Evolutionary conservation across 2,329 filamentous ascomycete genomes (phyloP).

Genomic region (Aureobasidium subglaciale): DNA sequence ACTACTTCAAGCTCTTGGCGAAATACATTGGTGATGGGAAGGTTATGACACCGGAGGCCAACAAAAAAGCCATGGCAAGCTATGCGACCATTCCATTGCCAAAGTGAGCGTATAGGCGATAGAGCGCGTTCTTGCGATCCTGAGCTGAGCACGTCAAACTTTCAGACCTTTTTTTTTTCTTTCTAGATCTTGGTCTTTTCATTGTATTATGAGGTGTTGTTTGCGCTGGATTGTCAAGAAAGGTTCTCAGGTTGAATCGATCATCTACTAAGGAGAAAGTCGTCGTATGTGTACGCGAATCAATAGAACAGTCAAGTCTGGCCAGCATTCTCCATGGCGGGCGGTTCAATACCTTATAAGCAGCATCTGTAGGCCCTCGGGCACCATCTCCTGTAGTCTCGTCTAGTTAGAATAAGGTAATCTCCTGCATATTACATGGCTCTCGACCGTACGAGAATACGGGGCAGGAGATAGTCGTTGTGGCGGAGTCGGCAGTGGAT

Average conservation of each 20-base stretch:
- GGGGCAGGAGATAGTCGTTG: constrained; percentile 8
- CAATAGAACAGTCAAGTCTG: too few relatives aligned
- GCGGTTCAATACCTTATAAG: too few relatives aligned
- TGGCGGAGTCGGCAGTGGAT: neutral
- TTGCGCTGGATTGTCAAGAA: neutral
- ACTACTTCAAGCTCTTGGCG: constrained; percentile 49
- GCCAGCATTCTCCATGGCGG: too few relatives aligned
- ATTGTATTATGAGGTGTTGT: too few relatives aligned
- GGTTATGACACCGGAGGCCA: constrained; percentile 42
- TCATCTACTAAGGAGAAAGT: neutral
- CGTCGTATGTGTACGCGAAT: neutral
- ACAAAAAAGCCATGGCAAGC: constrained; percentile 42
- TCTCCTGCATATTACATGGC: constrained; percentile 1
- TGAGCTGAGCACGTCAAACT: neutral
- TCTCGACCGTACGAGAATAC: neutral
- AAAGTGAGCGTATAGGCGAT: neutral
- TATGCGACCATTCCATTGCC: constrained; percentile 37
- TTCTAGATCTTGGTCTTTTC: too few relatives aligned
- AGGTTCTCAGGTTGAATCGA: neutral
- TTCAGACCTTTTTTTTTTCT: too few relatives aligned
- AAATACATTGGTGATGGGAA: constrained; percentile 37
- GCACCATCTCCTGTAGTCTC: neutral
- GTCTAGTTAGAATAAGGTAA: neutral
- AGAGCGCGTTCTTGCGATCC: too few relatives aligned
- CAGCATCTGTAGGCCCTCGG: neutral